Percentiles rank a stretch among this genome's conserved stretches.
Evolutionary conservation across 208 protist species (phyloP).

Genomic region (Leishmania arabica): DNA sequence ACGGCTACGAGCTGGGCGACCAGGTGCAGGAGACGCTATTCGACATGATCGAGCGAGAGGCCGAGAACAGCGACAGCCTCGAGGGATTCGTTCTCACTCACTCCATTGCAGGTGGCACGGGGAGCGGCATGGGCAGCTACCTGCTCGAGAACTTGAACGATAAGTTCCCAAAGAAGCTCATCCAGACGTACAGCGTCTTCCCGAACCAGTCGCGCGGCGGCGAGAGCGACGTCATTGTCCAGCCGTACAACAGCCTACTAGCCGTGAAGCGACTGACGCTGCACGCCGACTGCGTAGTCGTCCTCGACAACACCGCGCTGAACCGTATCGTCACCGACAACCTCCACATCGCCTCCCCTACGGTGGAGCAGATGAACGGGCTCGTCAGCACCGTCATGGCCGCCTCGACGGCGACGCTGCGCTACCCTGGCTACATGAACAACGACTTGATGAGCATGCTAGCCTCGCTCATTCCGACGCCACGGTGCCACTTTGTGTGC

Average conservation of each 20-base stretch:
- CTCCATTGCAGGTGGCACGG: conserved; percentile 99
- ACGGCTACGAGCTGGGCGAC: conserved; percentile 94
- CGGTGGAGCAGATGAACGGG: conserved; percentile 97
- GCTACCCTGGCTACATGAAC: conserved; percentile 99
- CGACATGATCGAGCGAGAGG: conserved; percentile 99
- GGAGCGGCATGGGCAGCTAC: conserved; percentile 99
- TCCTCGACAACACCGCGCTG: conserved; percentile 99
- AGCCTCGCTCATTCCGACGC: conserved; percentile 99
- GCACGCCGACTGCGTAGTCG: conserved; percentile 97
- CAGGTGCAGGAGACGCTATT: conserved; percentile 94
- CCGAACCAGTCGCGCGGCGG: conserved; percentile 86
- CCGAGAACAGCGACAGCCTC: conserved; percentile 98
- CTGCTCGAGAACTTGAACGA: conserved; percentile 99
- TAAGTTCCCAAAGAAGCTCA: conserved; percentile 97
- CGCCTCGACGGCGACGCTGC: conserved; percentile 98
- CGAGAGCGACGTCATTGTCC: conserved; percentile 98
- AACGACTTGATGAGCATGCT: conserved; percentile 98
- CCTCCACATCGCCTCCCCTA: conserved; percentile 95
- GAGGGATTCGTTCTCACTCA: conserved; percentile 99
- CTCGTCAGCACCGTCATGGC: conserved; percentile 99
- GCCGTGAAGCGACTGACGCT: conserved; percentile 98
- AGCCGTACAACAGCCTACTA: conserved; percentile 99
- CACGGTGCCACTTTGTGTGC: conserved; percentile 99
- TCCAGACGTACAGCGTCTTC: conserved; percentile 99
- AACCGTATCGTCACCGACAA: conserved; percentile 98